Percentiles rank a stretch among this genome's conserved stretches.
Conservation (phyloP, 805 yeast genomes). For the Schizosaccharomyces japonicus region DNA sequence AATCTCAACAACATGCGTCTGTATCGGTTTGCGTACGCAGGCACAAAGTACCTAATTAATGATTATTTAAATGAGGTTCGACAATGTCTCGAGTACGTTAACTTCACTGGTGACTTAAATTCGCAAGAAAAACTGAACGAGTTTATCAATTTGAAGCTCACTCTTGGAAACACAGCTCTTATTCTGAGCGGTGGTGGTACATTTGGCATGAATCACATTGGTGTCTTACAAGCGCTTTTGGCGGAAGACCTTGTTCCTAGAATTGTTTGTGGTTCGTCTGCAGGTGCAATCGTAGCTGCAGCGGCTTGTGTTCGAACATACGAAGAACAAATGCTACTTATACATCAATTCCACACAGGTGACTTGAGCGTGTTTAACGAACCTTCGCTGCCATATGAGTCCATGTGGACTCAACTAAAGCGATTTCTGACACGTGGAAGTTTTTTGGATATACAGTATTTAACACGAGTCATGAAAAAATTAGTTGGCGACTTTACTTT, state of each 20-base stretch:
- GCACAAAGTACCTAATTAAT: constrained; percentile 66
- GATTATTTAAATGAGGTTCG: constrained; percentile 65
- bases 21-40: constrained; percentile 56
- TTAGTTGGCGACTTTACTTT: constrained; percentile 79
- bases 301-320: constrained; percentile 59
- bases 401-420: constrained; percentile 28
- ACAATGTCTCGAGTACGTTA: constrained; percentile 19
- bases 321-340: constrained; percentile 33
- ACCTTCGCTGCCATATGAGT: constrained; percentile 26
- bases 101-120: constrained; percentile 11
- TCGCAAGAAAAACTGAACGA: constrained; percentile 41
- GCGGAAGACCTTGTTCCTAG: constrained; percentile 60
- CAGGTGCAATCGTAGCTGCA: constrained; percentile 87
- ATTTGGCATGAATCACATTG: constrained; percentile 78
- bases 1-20: constrained; percentile 63
- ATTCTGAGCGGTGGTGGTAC: constrained; percentile 93
- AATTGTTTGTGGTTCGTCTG: constrained; percentile 80
- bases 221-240: constrained; percentile 58
- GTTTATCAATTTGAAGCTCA: constrained; percentile 66
- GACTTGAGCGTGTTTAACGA: constrained; percentile 32
- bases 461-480: constrained; percentile 48
- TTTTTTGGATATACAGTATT: constrained; percentile 55
- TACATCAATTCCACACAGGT: constrained; percentile 22
- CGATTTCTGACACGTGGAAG: constrained; percentile 63
- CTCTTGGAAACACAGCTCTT: constrained; percentile 81